phyloP scores from a whole-genome alignment of 1,284 basidiomycete species.

The Stereum hirsutum region DNA sequence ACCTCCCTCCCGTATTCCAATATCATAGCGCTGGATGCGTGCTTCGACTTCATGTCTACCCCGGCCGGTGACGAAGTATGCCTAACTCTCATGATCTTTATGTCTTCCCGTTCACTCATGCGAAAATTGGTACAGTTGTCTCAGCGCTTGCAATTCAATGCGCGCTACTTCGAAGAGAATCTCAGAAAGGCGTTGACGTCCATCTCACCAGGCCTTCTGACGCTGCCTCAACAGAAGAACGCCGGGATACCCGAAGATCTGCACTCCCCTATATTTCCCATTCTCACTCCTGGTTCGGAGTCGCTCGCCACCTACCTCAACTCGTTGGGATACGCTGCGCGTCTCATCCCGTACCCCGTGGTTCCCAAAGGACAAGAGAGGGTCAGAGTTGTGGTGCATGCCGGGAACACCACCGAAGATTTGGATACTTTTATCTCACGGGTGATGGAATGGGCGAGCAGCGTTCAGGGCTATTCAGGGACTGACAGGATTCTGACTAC shows the following conservation, averaged over 20 bases:
- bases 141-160: too few relatives aligned
- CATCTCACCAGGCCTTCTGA: too few relatives aligned
- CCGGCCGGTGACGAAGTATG: neutral
- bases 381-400: neutral
- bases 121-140: too few relatives aligned
- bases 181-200: too few relatives aligned
- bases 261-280: constrained; percentile 1
- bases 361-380: neutral
- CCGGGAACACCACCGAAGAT: neutral
- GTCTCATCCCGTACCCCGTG: neutral
- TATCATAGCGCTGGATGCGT: constrained; percentile 68
- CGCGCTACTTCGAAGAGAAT: too few relatives aligned
- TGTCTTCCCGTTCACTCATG: too few relatives aligned
- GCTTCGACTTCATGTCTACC: neutral
- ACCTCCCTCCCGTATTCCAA: constrained; percentile 73
- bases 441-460: neutral
- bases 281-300: neutral
- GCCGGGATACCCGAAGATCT: too few relatives aligned
- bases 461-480: too few relatives aligned
- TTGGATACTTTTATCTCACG: constrained; percentile 1
- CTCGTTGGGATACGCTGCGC: neutral
- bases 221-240: too few relatives aligned
- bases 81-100: too few relatives aligned
- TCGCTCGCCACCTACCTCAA: neutral
- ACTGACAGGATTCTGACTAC: too few relatives aligned